Evolutionary conservation across 306 rosid genomes (phyloP), one percentile per base, ranked within the genome.

Genomic region (Trichosanthes truncata): DNA sequence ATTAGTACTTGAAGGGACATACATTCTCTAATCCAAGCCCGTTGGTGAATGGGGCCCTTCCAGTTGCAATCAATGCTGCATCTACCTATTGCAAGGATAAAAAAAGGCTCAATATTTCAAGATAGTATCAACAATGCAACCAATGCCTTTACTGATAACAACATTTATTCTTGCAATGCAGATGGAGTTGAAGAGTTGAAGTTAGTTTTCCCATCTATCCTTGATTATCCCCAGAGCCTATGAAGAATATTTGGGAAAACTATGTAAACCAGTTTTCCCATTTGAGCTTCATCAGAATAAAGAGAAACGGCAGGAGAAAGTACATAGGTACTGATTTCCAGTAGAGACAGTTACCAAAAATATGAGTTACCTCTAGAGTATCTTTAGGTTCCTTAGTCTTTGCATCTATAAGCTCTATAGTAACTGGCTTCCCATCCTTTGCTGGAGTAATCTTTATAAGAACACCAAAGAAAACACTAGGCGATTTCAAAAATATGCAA

Each of bases 1-100:
- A 57, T 21, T n/a, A 77, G 61, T 52, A 67, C 59, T 25, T 65
- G 40, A 74, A 82, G 86, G 78, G 83, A 41, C 93, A 81, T 90
- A 95, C 97, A 83, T 90, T 95, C 81, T 91, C 97, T 90, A 95
- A 87, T 77, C 97, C 99, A 86, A 95, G 99, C 82, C 93, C 97
- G 40, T 90, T 82, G 5, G 99, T 95, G 90, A 91, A 93, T 35
- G 99, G 97, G 46, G 97, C 97, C 83, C 99, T 89, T 86, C 99
- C 99, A 69, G 99, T 95, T 83, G 97, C 99, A 84, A 93, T 93
- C 81, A 93, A 79, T 78, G 97, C 97, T 62, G 99, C 94, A 85
- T 95, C 99, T 59, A 95, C 99, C 99, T 95, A 85, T 49, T 25
- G 84, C 82, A 41, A 40, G 31, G 33, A 83, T 69, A 71, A 82